Evolutionary conservation across 139 green algal species (phyloP), one percentile per base, ranked within the genome.

Genomic region (Chlorella sorokiniana): DNA sequence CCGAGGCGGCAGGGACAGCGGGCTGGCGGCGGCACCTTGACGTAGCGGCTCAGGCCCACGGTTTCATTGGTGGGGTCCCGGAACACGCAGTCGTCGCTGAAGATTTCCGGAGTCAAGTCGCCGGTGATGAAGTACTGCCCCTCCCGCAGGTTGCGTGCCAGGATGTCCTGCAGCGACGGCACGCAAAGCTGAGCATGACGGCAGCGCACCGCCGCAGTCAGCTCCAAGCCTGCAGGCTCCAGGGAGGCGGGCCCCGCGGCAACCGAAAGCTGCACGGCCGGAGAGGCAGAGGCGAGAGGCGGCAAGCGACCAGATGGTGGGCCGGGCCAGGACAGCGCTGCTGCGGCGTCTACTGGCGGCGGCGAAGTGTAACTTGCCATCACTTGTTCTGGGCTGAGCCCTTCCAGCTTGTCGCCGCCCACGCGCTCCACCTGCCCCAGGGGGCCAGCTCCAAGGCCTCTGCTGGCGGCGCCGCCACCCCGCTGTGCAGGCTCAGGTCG

Each of bases 91-190:
- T 94, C 85, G 64, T 97, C 94, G 16, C 64, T 86, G 79, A 95
- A 97, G 0, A 97, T 79, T 78, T 92, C 86, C 7, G 42, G 73
- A 1, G 90, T 96, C 3, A 86, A 59, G 42, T 83, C 72, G 6
- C 73, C 93, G 4, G 93, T 96, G 40, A 97, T 87, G 78, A 97
- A 97, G 80, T 97, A 97, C 74, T 95, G 85, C 18, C 93, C 89
- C 9, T 88, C 89, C 6, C 56, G 29, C 38, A 97, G 77, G 75
- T 96, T 92, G 11, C 77, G 62, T 2, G 75, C 81, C 48, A 96
- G 85, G n/a, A 95, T 85, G 18, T 93, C 89, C 83, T 92, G 85
- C 56, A 87, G 64, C 31, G 33, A 65, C 6, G 38, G 41, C 68
- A 75, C 40, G 6, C 6, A 3, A 1, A 23, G 33, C 14, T 3